Evolutionary conservation across 2,329 filamentous ascomycete species (phyloP).

Genomic region (Emmonsiellopsis sp.): DNA sequence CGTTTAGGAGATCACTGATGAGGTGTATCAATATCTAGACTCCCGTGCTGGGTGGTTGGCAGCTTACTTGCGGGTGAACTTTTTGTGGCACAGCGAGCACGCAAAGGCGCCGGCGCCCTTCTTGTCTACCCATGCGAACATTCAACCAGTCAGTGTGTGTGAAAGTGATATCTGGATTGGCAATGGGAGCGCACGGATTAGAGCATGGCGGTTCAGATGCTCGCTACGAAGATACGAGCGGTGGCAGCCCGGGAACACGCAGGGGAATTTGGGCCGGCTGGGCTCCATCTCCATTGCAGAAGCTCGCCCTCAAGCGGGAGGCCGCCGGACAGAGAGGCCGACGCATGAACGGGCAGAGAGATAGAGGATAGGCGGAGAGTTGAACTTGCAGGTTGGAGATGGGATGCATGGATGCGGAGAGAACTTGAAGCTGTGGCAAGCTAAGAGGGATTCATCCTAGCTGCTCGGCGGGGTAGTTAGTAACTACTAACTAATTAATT

Average conservation of each 20-base stretch:
- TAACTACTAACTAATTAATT: too few species aligned
- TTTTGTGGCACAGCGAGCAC: conserved; percentile 14
- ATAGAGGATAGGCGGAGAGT: too few species aligned
- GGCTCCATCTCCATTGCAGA: conserved; percentile 7
- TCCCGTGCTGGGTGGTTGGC: not conserved
- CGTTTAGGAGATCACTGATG: conserved; percentile 15
- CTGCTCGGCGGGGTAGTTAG: too few species aligned
- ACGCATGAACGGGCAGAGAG: not conserved
- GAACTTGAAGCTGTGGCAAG: too few species aligned
- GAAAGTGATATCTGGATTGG: not conserved
- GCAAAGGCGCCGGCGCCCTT: conserved; percentile 13
- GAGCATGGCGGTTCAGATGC: conserved; percentile 15
- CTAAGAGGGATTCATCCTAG: too few species aligned
- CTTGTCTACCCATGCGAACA: conserved; percentile 8
- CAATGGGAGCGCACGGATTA: conserved; percentile 12
- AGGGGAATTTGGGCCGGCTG: conserved; percentile 10
- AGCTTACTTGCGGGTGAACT: conserved; percentile 16
- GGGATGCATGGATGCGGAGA: too few species aligned
- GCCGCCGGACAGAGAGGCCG: not conserved
- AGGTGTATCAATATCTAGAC: not conserved
- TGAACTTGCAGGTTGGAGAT: too few species aligned
- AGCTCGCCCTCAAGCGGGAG: conserved; percentile 5
- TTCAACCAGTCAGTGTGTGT: not conserved
- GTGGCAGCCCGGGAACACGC: conserved; percentile 13
- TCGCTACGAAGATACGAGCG: conserved; percentile 15